phyloP scores from a whole-genome alignment of 345 rosid genomes.

The Brassica nigra region DNA sequence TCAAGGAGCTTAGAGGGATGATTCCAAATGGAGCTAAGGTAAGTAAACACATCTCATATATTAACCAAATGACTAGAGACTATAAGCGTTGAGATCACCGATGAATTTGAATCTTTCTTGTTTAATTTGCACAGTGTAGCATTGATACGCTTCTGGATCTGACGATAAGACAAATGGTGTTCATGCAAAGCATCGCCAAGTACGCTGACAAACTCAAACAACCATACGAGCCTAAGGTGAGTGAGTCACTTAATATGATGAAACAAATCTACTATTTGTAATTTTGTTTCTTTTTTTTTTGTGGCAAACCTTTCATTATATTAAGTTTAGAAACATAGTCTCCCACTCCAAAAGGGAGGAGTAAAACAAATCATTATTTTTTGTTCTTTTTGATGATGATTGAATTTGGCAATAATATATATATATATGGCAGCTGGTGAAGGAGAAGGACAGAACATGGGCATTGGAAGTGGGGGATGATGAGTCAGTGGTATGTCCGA shows the following conservation, averaged over 20 bases:
- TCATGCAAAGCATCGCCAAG: constrained; percentile 87
- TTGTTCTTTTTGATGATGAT: background rate
- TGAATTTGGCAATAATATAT: constrained; percentile 40
- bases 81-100: background rate
- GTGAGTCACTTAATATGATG: background rate
- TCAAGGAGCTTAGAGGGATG: constrained; percentile 82
- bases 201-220: constrained; percentile 76
- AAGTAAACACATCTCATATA: constrained; percentile 7
- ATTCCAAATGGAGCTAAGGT: constrained; percentile 90
- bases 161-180: constrained; percentile 82
- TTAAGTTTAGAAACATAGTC: background rate
- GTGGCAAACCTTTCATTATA: background rate
- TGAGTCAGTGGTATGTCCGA: constrained; percentile 62
- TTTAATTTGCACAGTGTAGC: constrained; percentile 61
- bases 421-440: constrained; percentile 40
- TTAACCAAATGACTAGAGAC: no score
- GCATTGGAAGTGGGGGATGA: constrained; percentile 77
- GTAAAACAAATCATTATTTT: no score
- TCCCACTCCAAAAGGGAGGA: background rate
- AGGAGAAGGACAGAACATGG: constrained; percentile 65
- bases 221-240: constrained; percentile 64
- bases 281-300: no score
- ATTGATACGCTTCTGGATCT: constrained; percentile 80
- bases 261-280: background rate
- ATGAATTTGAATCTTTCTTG: constrained; percentile 1